Evolutionary conservation across 148 eudicot species (phyloP), one percentile per base, ranked within the genome.

Genomic region (Simmondsia chinensis): DNA sequence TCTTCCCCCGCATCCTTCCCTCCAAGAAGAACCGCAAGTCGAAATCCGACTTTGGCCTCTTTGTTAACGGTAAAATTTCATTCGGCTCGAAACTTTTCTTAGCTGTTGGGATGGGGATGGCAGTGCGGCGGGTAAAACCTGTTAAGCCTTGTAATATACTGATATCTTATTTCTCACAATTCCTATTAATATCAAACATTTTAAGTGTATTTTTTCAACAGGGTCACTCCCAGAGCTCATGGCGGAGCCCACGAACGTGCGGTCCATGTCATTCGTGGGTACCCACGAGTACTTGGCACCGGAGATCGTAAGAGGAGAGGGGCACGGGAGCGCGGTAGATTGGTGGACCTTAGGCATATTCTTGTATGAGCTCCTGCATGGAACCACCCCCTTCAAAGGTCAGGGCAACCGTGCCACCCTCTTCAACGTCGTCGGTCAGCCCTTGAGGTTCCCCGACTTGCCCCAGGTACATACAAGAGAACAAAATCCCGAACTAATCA

Each of bases 331-430:
- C 45, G 96, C 96, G 1, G 96, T 86, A 13, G 96, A 86, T 57
- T 86, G 96, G 96, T 86, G 96, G 96, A 86, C 96, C 0, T 82
- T 86, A 24, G 96, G 96, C 0, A 72, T 86, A 2, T 86, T 86
- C 61, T 57, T 86, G 5, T 86, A 82, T 19, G 96, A 86, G 64
- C 73, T 86, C n/a, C 57, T 86, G 23, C 83, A 73, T 27, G 96
- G 96, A 4, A 76, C 79, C 12, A 87, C 96, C 27, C 96, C 96
- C 23, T 87, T 87, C 38, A 87, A 87, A 59, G 96, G 96, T 2
- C 51, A 72, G 18, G 96, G 96, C 2, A 87, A 87, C 33, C 76
- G 93, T 0, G 96, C 96, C 20, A 87, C 96, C 1, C 68, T 87
- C 20, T 76, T 87, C 35, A 87, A 87, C 15, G 93, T 87, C 0